Evolutionary conservation across 306 rosid genomes (phyloP), one percentile per base, ranked within the genome.

Genomic region (Prunus armeniaca): DNA sequence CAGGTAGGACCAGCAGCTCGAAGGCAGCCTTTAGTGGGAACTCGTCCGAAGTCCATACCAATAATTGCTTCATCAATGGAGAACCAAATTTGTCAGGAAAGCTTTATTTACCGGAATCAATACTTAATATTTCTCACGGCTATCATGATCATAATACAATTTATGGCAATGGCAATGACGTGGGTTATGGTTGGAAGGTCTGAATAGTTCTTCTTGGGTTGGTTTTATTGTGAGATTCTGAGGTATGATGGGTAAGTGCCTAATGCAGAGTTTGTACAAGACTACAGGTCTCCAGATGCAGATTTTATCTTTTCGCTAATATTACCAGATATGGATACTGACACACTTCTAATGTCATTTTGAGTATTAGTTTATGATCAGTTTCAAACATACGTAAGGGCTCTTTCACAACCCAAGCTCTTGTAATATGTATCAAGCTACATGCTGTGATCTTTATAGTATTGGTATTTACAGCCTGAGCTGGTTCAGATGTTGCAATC

Each of bases 131-230:
- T 12, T 24, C 54, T 28, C 9, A 43, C 19, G 77, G 66, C 4
- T 63, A 19, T 71, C 66, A 63, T 51, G 77, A 41, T 20, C 60
- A 18, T 32, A 55, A 46, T 11, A 32, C 58, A 10, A 19, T 9
- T 9, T 46, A 55, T 50, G 66, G 61, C 45, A 49, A 28, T 66
- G 57, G 18, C 30, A 17, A 41, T 27, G 50, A 11, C 70, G n/a
- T 75, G 67, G 50, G 64, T 46, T 12, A 61, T 52, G 76, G 54
- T 20, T 56, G 76, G 76, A 55, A 72, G 76, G 28, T 34, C 54
- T 72, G 66, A 72, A 11, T 9, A 13, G 61, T 7, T 10, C 52
- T 6, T 10, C 52, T 66, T 71, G 75, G 38, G 34, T 20, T 62
- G 66, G 65, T 58, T 12, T 71, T 32, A 7, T 30, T 10, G 64